These are phyloP conservation scores for Lanmaoa rubissima DNA, from an alignment of 768 basidiomycete species.

Conservation along the genomic window DNA sequence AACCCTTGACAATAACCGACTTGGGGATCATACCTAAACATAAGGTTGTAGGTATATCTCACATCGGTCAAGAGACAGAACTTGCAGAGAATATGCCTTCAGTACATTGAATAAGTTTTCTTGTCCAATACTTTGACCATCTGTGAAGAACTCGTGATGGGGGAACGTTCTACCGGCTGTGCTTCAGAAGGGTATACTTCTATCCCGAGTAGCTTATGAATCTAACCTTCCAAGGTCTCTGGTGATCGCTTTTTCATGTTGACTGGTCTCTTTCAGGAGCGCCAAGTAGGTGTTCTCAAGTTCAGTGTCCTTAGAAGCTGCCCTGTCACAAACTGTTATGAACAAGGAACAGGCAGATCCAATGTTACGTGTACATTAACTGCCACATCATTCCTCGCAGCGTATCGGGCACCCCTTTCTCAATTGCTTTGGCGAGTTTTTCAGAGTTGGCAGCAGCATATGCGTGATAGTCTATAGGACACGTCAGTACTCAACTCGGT, in stretches of 20 bases:
- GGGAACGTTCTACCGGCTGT: constrained; percentile 76
- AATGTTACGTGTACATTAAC: constrained; percentile 61
- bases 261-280: constrained; percentile 77
- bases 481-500: constrained; percentile 5
- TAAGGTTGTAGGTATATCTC: constrained; percentile 4
- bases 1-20: constrained; percentile 98
- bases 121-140: constrained; percentile 93
- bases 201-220: background rate
- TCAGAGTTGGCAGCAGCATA: constrained; percentile 81
- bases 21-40: constrained; percentile 74
- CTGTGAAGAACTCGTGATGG: constrained; percentile 93
- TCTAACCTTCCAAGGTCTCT: constrained; percentile 83
- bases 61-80: constrained; percentile 4
- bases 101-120: constrained; percentile 97
- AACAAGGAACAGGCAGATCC: constrained; percentile 7
- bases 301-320: constrained; percentile 87
- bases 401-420: constrained; percentile 84
- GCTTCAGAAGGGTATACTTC: constrained; percentile 11
- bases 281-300: constrained; percentile 81
- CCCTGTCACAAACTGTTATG: constrained; percentile 47
- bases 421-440: constrained; percentile 84
- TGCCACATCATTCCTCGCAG: constrained; percentile 97
- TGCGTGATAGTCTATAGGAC: constrained; percentile 70
- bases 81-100: constrained; percentile 93
- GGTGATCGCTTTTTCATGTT: constrained; percentile 92